phyloP scores from a whole-genome alignment of 1,284 basidiomycete genomes.

The Fomitopsis betulina region DNA sequence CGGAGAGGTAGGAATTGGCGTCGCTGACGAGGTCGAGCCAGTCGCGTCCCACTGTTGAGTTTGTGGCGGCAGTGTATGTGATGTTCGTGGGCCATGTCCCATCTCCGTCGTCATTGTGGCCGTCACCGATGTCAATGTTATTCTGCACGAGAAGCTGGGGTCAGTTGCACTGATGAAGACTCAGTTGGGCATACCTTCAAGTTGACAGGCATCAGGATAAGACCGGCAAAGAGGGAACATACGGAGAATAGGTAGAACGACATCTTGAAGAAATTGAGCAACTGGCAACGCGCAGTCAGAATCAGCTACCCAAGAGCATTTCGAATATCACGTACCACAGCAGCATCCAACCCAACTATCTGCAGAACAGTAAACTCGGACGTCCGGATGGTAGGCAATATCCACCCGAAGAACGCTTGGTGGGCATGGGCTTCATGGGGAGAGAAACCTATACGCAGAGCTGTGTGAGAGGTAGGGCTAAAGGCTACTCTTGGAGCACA shows the following conservation, averaged over 20 bases:
- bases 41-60: constrained; percentile 39
- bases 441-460: constrained; percentile 63
- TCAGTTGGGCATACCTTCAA: constrained; percentile 53
- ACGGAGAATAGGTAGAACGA: constrained; percentile 86
- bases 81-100: constrained; percentile 20
- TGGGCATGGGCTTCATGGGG: constrained; percentile 86
- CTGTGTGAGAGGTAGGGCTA: background rate
- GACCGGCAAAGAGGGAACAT: constrained; percentile 77
- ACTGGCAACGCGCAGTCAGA: constrained; percentile 36
- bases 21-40: constrained; percentile 86
- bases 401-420: constrained; percentile 90
- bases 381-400: constrained; percentile 84
- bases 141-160: constrained; percentile 37
- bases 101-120: constrained; percentile 44
- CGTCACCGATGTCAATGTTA: constrained; percentile 66
- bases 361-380: constrained; percentile 95
- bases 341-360: constrained; percentile 94
- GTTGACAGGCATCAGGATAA: constrained; percentile 88
- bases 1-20: constrained; percentile 79
- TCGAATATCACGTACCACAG: constrained; percentile 55
- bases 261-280: constrained; percentile 95
- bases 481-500: constrained; percentile 25
- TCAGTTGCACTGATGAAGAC: background rate
- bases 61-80: constrained; percentile 14
- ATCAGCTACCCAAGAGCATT: background rate